Conservation (phyloP, 2,329 filamentous ascomycete genomes). For the Aspergillus puulaauensis region DNA sequence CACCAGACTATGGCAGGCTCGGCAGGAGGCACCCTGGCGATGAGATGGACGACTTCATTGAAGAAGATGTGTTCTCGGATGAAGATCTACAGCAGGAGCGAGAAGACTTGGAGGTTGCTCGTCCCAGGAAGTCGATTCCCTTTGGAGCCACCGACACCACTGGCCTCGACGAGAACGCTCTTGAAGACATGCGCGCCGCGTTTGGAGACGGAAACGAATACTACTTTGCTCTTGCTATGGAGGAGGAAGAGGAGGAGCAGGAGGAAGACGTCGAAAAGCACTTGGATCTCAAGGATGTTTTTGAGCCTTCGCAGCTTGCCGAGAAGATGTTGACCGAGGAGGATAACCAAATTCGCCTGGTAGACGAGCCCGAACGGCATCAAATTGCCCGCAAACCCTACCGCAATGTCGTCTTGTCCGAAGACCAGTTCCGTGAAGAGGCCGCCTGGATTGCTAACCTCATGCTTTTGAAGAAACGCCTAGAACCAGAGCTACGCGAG, state of each 20-base stretch:
- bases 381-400: slow-evolving; percentile 89
- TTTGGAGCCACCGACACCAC: slow-evolving; percentile 73
- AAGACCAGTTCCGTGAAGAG: slow-evolving; percentile 88
- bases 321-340: slow-evolving; percentile 95
- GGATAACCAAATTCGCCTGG: slow-evolving; percentile 84
- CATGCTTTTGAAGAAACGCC: slow-evolving; percentile 82
- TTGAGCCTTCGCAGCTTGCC: slow-evolving; percentile 90
- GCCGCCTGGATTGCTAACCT: slow-evolving; percentile 87
- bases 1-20: slow-evolving; percentile 46
- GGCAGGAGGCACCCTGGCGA: slow-evolving; percentile 64
- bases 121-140: slow-evolving; percentile 69
- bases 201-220: slow-evolving; percentile 97
- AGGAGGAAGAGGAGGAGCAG: slow-evolving; percentile 79
- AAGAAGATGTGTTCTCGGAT: slow-evolving; percentile 89
- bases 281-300: slow-evolving; percentile 94
- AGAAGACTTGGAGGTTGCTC: slow-evolving; percentile 85
- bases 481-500: slow-evolving; percentile 69
- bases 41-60: slow-evolving; percentile 94
- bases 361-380: slow-evolving; percentile 90
- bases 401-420: slow-evolving; percentile 73
- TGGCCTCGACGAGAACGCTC: slow-evolving; percentile 84
- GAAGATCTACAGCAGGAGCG: slow-evolving; percentile 73
- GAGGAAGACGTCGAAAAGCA: slow-evolving; percentile 76
- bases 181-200: slow-evolving; percentile 94
- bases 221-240: slow-evolving; percentile 86